phyloP scores from a whole-genome alignment of 257 asterid species.

The Perilla frutescens region DNA sequence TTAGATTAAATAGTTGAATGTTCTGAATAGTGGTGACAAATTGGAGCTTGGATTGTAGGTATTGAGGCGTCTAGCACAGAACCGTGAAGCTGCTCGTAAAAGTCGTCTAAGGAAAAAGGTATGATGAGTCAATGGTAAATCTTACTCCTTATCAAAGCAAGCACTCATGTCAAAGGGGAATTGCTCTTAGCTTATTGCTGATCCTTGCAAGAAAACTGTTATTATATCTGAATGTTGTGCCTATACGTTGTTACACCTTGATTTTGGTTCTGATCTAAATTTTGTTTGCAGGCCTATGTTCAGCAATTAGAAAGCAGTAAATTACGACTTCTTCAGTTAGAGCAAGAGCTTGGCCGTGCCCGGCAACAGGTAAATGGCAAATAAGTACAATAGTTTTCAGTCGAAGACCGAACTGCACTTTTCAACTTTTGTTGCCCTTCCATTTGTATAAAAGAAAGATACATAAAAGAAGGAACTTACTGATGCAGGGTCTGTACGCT shows the following conservation, averaged over 20 bases:
- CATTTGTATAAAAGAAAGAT: not conserved
- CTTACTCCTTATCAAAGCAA: not conserved
- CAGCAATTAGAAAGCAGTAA: conserved; percentile 91
- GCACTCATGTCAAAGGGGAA: not conserved
- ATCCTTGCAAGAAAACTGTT: not conserved
- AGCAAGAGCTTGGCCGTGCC: conserved; percentile 80
- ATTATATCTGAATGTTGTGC: not conserved
- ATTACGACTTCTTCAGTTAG: conserved; percentile 76
- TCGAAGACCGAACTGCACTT: not conserved
- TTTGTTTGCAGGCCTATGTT: conserved; percentile 75
- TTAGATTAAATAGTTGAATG: not conserved
- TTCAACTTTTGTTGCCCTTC: not conserved
- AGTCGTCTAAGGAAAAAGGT: conserved; percentile 69
- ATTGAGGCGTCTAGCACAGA: conserved; percentile 90
- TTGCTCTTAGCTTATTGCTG: not conserved
- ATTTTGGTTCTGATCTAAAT: conserved; percentile 5
- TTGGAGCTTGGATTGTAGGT: conserved; percentile 51
- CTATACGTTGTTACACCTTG: not conserved
- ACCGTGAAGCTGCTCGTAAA: conserved; percentile 98
- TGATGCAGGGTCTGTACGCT: conserved; percentile 58
- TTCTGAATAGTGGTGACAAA: not conserved
- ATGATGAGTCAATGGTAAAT: not conserved
- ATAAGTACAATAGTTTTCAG: not conserved
- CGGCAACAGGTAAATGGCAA: conserved; percentile 65
- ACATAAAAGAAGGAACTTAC: conserved; percentile 24